Percentiles rank a stretch among this genome's conserved stretches.
Conservation (phyloP, 345 rosid species). For the Aquilaria sinensis region DNA sequence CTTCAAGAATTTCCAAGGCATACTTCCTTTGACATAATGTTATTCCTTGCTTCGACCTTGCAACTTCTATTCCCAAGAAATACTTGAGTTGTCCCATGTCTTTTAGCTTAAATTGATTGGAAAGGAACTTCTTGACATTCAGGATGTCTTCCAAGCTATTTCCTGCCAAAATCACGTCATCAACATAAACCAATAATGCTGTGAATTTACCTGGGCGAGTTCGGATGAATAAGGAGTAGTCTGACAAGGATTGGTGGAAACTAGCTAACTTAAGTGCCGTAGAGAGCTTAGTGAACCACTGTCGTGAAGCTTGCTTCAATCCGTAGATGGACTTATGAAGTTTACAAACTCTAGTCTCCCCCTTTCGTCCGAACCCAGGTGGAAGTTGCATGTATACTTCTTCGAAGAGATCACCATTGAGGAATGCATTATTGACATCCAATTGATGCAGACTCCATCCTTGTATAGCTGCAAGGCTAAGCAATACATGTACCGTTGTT, state of each 20-base stretch:
- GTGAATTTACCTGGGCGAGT: no score
- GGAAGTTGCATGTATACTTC: neutral
- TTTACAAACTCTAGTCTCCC: neutral
- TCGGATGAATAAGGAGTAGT: no score
- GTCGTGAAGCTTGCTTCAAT: no score
- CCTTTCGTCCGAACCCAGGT: neutral
- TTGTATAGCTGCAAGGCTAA: neutral
- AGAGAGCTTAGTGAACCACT: neutral
- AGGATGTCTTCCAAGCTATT: neutral
- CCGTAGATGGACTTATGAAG: no score
- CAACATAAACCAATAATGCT: no score
- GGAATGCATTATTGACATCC: neutral
- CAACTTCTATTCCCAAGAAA: neutral
- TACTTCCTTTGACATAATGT: slow-evolving; percentile 6
- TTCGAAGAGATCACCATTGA: neutral
- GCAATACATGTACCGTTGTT: neutral
- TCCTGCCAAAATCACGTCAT: neutral
- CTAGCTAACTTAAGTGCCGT: no score
- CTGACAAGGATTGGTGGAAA: no score
- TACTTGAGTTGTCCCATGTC: neutral
- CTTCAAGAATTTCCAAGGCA: neutral
- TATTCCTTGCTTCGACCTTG: neutral
- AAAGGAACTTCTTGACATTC: neutral
- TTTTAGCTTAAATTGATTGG: neutral
- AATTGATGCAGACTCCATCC: neutral